Conservation (phyloP, 75 land plant species). For the Isoetes taiwanensis region DNA sequence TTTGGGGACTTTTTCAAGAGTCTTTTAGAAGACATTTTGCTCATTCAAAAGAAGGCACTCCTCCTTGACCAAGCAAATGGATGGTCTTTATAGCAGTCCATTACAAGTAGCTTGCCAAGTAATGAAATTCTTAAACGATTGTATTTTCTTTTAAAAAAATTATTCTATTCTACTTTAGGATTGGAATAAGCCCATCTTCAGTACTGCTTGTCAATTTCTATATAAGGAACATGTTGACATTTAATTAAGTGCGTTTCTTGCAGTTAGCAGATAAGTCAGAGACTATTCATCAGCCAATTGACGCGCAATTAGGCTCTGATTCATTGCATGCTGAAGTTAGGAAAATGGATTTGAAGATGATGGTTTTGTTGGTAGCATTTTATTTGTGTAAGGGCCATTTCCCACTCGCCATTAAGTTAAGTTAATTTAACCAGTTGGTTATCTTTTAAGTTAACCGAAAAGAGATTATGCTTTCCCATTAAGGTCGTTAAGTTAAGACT, state of each 20-base stretch:
- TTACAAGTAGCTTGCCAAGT: slow-evolving; percentile 52
- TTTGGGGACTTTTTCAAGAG: slow-evolving; percentile 97
- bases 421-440: too few relatives aligned
- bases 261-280: slow-evolving; percentile 5
- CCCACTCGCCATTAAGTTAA: too few relatives aligned
- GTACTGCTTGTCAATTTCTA: slow-evolving; percentile 41
- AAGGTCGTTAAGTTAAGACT: too few relatives aligned
- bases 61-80: slow-evolving; percentile 22
- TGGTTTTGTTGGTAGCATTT: too few relatives aligned
- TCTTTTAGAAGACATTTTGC: slow-evolving; percentile 55
- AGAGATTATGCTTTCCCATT: too few relatives aligned
- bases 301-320: slow-evolving; percentile 1
- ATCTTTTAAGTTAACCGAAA: too few relatives aligned
- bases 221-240: slow-evolving; percentile 36
- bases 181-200: slow-evolving; percentile 38
- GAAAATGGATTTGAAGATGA: too few relatives aligned
- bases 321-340: too few relatives aligned
- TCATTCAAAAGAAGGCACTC: slow-evolving; percentile 44
- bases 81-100: slow-evolving; percentile 32
- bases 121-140: slow-evolving; percentile 43
- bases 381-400: too few relatives aligned
- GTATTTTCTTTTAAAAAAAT: slow-evolving; percentile 50
- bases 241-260: slow-evolving; percentile 29
- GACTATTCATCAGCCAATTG: neutral
- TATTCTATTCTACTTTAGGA: too few relatives aligned